These are phyloP conservation scores for Strigomonas culicis DNA, from an alignment of 208 protist genomes.

Conservation along the genomic window DNA sequence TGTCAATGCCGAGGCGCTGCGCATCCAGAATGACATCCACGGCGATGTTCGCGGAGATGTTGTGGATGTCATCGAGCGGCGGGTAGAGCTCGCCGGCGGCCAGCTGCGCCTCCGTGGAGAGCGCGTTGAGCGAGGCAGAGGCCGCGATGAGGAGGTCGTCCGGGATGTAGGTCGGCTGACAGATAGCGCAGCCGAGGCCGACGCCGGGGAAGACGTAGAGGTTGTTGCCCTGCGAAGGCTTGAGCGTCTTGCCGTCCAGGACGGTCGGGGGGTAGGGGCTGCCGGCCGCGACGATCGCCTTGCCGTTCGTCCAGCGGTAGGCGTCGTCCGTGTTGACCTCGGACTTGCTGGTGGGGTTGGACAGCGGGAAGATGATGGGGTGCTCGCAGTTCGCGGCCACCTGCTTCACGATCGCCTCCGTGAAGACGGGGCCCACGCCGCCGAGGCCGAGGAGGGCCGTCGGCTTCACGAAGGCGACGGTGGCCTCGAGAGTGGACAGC, in stretches of 20 bases:
- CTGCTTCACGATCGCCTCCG: conserved; percentile 87
- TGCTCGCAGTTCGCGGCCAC: conserved; percentile 73
- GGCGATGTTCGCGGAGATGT: conserved; percentile 75
- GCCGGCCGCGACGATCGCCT: conserved; percentile 93
- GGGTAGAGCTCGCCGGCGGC: conserved; percentile 60
- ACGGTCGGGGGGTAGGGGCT: conserved; percentile 90
- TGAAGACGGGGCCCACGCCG: conserved; percentile 91
- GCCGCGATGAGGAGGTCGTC: conserved; percentile 87
- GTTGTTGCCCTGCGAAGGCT: conserved; percentile 97
- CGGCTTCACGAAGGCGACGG: conserved; percentile 91
- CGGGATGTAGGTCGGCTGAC: conserved; percentile 72
- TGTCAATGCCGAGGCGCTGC: conserved; percentile 57
- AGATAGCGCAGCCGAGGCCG: conserved; percentile 85
- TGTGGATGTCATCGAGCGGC: conserved; percentile 64
- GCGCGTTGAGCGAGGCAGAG: conserved; percentile 63
- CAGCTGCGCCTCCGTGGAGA: conserved; percentile 47
- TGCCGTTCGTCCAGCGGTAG: conserved; percentile 92
- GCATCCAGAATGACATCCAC: conserved; percentile 60
- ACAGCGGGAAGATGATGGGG: conserved; percentile 97
- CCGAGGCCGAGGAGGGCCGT: conserved; percentile 94
- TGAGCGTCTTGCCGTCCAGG: conserved; percentile 77
- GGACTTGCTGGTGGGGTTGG: conserved; percentile 92
- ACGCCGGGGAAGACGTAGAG: conserved; percentile 96
- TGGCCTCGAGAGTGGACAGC: conserved; percentile 48
- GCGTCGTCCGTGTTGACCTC: conserved; percentile 92